Conservation (phyloP, 768 basidiomycete genomes). For the Lactarius hatsudake region DNA sequence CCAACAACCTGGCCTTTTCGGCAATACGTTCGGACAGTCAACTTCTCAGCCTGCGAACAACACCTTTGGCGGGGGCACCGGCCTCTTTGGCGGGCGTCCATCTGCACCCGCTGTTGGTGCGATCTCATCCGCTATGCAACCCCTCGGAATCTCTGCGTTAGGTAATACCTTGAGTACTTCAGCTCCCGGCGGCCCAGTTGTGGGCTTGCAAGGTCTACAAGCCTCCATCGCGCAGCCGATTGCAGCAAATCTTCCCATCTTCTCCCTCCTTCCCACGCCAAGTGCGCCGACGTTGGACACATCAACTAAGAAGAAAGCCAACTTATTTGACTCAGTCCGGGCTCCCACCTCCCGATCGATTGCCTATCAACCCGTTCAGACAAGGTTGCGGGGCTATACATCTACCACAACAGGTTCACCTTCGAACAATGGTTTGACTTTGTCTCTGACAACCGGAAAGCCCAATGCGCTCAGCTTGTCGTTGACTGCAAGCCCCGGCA, state of each 20-base stretch:
- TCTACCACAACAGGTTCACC: slow-evolving; percentile 43
- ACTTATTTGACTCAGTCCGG: slow-evolving; percentile 76
- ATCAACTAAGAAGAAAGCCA: slow-evolving; percentile 68
- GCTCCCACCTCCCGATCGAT: slow-evolving; percentile 64
- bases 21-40: slow-evolving; percentile 47
- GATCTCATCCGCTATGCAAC: slow-evolving; percentile 8
- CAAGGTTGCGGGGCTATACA: slow-evolving; percentile 71
- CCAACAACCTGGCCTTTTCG: slow-evolving; percentile 32
- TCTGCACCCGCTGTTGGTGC: slow-evolving; percentile 13
- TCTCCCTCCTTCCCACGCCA: slow-evolving; percentile 70
- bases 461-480: slow-evolving; percentile 53
- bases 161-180: slow-evolving; percentile 48
- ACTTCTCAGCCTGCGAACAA: slow-evolving; percentile 34
- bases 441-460: slow-evolving; percentile 49
- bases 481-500: slow-evolving; percentile 39
- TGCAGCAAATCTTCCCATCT: slow-evolving; percentile 66
- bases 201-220: slow-evolving; percentile 51
- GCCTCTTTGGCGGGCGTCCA: slow-evolving; percentile 27
- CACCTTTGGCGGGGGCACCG: slow-evolving; percentile 29
- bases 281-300: slow-evolving; percentile 59
- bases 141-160: slow-evolving; percentile 40
- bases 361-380: slow-evolving; percentile 59
- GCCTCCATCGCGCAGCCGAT: slow-evolving; percentile 90
- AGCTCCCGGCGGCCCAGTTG: slow-evolving; percentile 44
- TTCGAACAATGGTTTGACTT: slow-evolving; percentile 37